These are phyloP conservation scores for Fraxinus angustifolia DNA, from an alignment of 305 asterid genomes.

Conservation along the genomic window DNA sequence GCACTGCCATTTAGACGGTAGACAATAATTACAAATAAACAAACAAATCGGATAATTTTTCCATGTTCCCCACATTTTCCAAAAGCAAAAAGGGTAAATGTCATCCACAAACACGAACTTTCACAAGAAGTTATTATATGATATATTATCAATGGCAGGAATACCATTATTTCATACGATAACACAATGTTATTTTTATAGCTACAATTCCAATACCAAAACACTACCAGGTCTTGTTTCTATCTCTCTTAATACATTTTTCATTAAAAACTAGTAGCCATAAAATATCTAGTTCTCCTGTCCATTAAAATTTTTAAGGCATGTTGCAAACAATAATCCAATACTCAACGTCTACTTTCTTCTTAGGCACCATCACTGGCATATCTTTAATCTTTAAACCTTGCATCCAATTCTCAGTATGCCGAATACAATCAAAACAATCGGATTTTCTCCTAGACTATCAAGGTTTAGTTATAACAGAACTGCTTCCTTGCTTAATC, in stretches of 20 bases:
- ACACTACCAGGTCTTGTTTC: neutral
- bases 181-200: neutral
- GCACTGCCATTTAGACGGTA: neutral
- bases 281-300: neutral
- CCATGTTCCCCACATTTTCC: neutral
- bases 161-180: neutral
- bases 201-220: neutral
- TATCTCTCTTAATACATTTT: neutral
- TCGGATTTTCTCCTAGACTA: neutral
- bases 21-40: neutral
- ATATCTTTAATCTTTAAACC: neutral
- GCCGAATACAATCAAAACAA: neutral
- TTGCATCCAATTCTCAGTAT: neutral
- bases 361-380: neutral
- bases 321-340: neutral
- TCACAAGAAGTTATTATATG: neutral
- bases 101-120: neutral
- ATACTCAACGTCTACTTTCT: neutral
- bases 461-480: neutral
- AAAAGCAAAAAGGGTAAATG: neutral
- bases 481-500: neutral
- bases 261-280: neutral
- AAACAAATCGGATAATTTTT: neutral
- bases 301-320: neutral
- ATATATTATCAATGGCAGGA: neutral